Evolutionary conservation across 306 rosid genomes (phyloP), one percentile per base, ranked within the genome.

Genomic region (Citrullus colocynthis): DNA sequence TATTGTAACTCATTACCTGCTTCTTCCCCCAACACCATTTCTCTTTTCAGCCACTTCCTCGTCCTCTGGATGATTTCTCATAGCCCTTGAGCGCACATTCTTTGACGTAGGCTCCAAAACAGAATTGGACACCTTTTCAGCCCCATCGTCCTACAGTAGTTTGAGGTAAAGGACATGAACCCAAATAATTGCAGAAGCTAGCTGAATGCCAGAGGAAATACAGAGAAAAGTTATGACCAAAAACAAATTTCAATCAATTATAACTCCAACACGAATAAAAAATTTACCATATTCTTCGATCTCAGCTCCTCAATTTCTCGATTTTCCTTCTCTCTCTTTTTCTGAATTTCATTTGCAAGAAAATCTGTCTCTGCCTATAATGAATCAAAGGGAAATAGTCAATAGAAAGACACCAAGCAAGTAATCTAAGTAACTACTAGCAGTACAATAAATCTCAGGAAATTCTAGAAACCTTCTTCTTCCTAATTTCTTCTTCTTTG

Each of bases 81-180:
- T 82, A 89, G 78, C 93, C 88, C 82, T 87, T 28, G 81, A 78
- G 28, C 61, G 75, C 14, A 9, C 20, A 64, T 63, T 81, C 88
- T 82, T 87, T 81, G 86, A 82, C 78, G 80, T 78, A 82, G 87
- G 81, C 77, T 86, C 91, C 85, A 83, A 81, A 20, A 84, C 89
- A 82, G 87, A 59, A 78, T 84, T 88, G 81, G 85, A 81, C 82
- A 82, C 91, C 44, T 80, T 82, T 81, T 89, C 96, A 85, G 82
- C 87, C 88, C 91, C 89, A 82, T 86, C 98, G 81, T 96, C 99
- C 99, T 96, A 96, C 99, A 96, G 99, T 89, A 92, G 99, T 96
- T 92, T 89, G 99, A 96, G 99, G 99, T 85, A 96, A 96, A 92
- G 96, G 98, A 88, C 92, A 96, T 96, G 99, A 96, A 88, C 99